These are phyloP conservation scores for Echinochloa phyllopogon DNA, from an alignment of 176 grass and related monocot genomes.

Conservation along the genomic window DNA sequence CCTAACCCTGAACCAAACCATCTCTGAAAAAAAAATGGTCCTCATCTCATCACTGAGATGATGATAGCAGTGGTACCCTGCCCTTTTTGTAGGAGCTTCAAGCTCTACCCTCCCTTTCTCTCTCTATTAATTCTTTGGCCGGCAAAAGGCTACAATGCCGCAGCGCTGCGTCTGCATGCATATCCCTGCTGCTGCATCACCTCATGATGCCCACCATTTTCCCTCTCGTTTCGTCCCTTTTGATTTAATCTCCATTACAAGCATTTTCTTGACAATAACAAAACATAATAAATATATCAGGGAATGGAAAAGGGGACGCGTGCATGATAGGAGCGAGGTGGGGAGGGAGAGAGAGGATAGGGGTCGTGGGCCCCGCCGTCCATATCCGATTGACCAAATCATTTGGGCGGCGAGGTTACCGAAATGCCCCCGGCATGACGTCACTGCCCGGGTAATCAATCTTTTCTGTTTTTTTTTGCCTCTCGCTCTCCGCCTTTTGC, in stretches of 20 bases:
- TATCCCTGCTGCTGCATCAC: neutral
- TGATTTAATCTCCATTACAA: neutral
- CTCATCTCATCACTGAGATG: slow-evolving; percentile 5
- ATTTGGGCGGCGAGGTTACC: slow-evolving; percentile 14
- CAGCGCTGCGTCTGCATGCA: slow-evolving; percentile 16
- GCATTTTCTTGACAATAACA: neutral
- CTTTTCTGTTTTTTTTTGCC: neutral
- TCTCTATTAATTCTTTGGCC: neutral
- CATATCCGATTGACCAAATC: slow-evolving; percentile 70
- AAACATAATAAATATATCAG: neutral
- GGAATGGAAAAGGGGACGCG: neutral
- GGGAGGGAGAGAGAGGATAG: neutral
- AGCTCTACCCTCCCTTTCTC: neutral
- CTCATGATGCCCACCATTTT: slow-evolving; percentile 33
- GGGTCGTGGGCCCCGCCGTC: slow-evolving; percentile 31
- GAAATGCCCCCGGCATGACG: slow-evolving; percentile 33
- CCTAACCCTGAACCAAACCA: neutral
- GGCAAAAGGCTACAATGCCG: slow-evolving; percentile 42
- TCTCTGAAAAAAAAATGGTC: neutral
- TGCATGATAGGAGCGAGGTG: slow-evolving; percentile 15
- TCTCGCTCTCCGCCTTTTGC: neutral
- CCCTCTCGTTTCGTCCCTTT: neutral
- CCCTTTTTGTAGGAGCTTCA: slow-evolving; percentile 14
- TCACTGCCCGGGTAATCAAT: neutral
- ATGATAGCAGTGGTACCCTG: neutral